phyloP scores from a whole-genome alignment of 2,329 filamentous ascomycete species.

The Parastagonospora avenae region DNA sequence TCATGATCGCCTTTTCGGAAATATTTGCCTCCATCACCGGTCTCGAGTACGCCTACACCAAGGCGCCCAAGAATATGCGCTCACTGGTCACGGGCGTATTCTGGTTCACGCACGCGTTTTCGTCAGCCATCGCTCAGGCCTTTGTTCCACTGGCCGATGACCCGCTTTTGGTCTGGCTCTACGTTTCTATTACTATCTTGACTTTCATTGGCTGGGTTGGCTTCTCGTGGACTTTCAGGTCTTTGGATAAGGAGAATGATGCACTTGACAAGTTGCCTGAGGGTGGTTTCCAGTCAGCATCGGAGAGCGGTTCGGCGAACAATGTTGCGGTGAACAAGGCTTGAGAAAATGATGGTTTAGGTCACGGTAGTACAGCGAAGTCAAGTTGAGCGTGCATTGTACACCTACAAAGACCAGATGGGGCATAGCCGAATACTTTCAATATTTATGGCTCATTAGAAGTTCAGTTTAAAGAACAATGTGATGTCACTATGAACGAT shows the following conservation, averaged over 20 bases:
- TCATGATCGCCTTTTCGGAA: constrained; percentile 62
- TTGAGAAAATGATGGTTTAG: constrained; percentile 7
- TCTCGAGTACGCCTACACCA: constrained; percentile 73
- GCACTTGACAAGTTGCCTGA: constrained; percentile 39
- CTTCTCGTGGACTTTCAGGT: constrained; percentile 37
- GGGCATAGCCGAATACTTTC: no score
- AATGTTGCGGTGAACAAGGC: background rate
- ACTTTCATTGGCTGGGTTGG: constrained; percentile 33
- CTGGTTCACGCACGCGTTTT: constrained; percentile 41
- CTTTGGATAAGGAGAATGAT: constrained; percentile 37
- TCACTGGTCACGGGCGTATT: constrained; percentile 38
- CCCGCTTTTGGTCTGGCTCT: constrained; percentile 31
- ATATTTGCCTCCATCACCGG: constrained; percentile 69
- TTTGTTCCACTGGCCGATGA: constrained; percentile 27
- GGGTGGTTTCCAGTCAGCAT: constrained; percentile 22
- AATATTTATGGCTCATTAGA: no score
- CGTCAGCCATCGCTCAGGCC: constrained; percentile 25
- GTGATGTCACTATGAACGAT: no score
- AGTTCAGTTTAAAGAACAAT: no score
- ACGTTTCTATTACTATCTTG: constrained; percentile 38
- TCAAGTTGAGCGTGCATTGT: no score
- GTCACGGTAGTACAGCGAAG: no score
- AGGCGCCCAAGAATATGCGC: constrained; percentile 68
- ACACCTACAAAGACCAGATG: no score
- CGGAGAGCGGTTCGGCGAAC: constrained; percentile 16